Percentiles rank a stretch among this genome's conserved stretches.
phyloP scores from a whole-genome alignment of 164 flowering plant species.

The Umbilicus rupestris region DNA sequence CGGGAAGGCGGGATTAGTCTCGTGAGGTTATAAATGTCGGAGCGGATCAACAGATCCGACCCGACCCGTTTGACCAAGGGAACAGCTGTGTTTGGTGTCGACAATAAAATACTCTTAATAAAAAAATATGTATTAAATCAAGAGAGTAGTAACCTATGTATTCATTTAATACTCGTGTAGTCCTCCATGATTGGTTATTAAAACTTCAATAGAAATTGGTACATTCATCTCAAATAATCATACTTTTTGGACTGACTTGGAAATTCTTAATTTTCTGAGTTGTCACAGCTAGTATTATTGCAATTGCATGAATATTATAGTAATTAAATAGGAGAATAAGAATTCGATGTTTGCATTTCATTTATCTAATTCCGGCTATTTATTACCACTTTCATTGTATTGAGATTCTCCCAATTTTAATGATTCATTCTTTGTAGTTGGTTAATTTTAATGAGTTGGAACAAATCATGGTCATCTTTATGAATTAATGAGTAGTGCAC shows the following conservation, averaged over 20 bases:
- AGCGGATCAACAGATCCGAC: neutral
- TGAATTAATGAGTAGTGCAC: no score
- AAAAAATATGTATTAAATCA: neutral
- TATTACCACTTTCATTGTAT: no score
- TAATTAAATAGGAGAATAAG: neutral
- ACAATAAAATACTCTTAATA: neutral
- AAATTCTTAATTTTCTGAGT: no score
- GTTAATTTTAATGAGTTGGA: no score
- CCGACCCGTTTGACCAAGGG: neutral
- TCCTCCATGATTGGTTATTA: no score
- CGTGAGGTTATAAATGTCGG: slow-evolving; percentile 3
- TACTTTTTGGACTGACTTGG: no score
- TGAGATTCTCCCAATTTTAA: neutral
- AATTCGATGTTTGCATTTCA: neutral
- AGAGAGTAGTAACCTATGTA: neutral
- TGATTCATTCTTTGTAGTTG: no score
- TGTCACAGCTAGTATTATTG: neutral
- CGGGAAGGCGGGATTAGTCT: slow-evolving; percentile 5
- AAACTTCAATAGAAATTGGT: no score
- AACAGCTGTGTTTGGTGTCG: neutral
- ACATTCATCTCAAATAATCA: no score
- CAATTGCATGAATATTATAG: neutral
- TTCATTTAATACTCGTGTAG: neutral
- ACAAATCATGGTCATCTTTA: no score
- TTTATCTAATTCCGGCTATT: neutral